Percentiles rank a stretch among this genome's conserved stretches.
phyloP scores from a whole-genome alignment of 1,284 basidiomycete species.

The Xerocomus nothofagi region DNA sequence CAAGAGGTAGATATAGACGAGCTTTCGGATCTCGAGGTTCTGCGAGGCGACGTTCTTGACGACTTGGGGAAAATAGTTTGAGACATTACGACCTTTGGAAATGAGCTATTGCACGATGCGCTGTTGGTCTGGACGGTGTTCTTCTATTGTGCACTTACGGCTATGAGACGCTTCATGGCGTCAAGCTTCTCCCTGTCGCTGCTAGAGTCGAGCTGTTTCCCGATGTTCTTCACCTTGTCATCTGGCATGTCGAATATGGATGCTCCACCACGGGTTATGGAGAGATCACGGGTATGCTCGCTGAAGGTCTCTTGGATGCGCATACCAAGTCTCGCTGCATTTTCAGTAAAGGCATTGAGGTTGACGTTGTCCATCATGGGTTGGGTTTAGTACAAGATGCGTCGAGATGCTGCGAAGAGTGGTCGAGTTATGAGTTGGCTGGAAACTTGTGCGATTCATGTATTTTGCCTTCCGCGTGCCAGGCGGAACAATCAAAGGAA shows the following conservation, averaged over 20 bases:
- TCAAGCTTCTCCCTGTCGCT: conserved; percentile 89
- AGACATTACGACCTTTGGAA: conserved; percentile 89
- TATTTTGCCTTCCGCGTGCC: not conserved
- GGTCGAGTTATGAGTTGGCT: conserved; percentile 4
- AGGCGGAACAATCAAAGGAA: not conserved
- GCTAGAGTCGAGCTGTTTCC: conserved; percentile 81
- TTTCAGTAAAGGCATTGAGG: conserved; percentile 70
- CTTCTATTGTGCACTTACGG: conserved; percentile 52
- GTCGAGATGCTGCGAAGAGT: not conserved
- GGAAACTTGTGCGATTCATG: conserved; percentile 7
- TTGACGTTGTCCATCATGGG: conserved; percentile 45
- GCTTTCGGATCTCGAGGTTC: conserved; percentile 92
- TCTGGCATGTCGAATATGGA: conserved; percentile 67
- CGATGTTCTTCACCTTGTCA: conserved; percentile 76
- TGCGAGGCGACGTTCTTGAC: conserved; percentile 91
- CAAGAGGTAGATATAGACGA: conserved; percentile 96
- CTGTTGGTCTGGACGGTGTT: conserved; percentile 10
- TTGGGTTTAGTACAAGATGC: conserved; percentile 1
- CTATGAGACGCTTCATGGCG: conserved; percentile 91
- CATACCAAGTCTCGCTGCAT: conserved; percentile 76
- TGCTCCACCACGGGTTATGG: conserved; percentile 53
- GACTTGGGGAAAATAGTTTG: conserved; percentile 90
- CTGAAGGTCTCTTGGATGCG: conserved; percentile 77
- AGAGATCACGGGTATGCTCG: conserved; percentile 73
- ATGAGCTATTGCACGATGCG: conserved; percentile 63